Percentiles rank a stretch among this genome's conserved stretches.
phyloP scores from a whole-genome alignment of 2,329 filamentous ascomycete genomes.

The Fusarium newnesense region DNA sequence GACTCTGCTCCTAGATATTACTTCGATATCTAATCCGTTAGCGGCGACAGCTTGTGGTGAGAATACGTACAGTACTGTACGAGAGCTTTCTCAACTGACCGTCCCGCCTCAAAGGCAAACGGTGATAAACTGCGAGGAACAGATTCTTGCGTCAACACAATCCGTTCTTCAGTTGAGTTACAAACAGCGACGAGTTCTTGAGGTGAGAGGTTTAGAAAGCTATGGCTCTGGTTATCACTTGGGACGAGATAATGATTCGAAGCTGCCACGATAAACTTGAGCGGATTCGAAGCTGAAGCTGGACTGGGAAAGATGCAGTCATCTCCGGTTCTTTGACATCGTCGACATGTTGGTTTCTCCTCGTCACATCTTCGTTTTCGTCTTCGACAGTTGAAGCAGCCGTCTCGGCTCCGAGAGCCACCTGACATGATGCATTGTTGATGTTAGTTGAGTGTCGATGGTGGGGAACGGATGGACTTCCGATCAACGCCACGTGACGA shows the following conservation, averaged over 20 bases:
- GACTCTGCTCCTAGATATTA: constrained; percentile 39
- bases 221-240: neutral
- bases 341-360: constrained; percentile 31
- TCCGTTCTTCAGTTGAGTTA: neutral
- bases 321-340: constrained; percentile 24
- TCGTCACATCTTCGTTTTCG: constrained; percentile 61
- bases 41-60: neutral
- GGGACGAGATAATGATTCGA: constrained; percentile 31
- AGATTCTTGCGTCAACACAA: neutral
- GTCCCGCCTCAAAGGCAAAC: constrained; percentile 9
- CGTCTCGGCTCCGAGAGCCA: constrained; percentile 39
- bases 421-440: constrained; percentile 34
- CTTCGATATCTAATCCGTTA: constrained; percentile 34
- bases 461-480: constrained; percentile 11
- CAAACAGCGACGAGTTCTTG: constrained; percentile 23
- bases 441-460: neutral
- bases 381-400: constrained; percentile 60
- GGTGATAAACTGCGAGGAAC: constrained; percentile 19
- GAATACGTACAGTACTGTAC: constrained; percentile 37
- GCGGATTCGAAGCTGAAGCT: constrained; percentile 31
- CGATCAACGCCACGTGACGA: constrained; percentile 16
- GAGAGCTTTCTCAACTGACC: constrained; percentile 25
- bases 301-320: constrained; percentile 33
- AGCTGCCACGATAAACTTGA: constrained; percentile 36
- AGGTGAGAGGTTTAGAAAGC: constrained; percentile 35